Evolutionary conservation across 352 stramenopile genomes (phyloP).

Genomic region (Saprolegnia parasitica): DNA sequence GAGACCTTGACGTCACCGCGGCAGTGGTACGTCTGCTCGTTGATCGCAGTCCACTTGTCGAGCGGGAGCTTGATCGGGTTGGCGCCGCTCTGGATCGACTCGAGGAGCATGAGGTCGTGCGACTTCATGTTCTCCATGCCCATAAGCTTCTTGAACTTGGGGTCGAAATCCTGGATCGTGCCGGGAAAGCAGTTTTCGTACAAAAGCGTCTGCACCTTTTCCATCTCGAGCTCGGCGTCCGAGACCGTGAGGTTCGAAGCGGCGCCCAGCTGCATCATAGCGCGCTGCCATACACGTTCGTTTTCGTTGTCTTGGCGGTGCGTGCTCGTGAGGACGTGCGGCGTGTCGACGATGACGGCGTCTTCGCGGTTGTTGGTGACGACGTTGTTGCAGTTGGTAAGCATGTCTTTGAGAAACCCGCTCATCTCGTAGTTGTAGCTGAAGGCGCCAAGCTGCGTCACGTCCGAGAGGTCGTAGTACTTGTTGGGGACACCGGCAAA

Average conservation of each 20-base stretch:
- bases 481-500: constrained; percentile 35
- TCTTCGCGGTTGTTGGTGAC: neutral
- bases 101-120: neutral
- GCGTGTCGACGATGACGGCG: constrained; percentile 11
- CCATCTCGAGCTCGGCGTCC: neutral
- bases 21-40: constrained; percentile 7
- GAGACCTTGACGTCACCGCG: constrained; percentile 3
- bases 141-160: constrained; percentile 17
- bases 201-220: constrained; percentile 18
- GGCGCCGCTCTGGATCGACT: neutral
- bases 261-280: neutral
- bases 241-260: neutral
- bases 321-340: neutral
- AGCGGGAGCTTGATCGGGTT: neutral
- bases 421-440: constrained; percentile 87
- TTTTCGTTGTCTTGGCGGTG: constrained; percentile 5
- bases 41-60: constrained; percentile 10
- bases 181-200: constrained; percentile 26
- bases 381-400: constrained; percentile 58
- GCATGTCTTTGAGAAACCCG: constrained; percentile 65
- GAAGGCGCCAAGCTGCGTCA: constrained; percentile 63
- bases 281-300: neutral
- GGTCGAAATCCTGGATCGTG: constrained; percentile 20
- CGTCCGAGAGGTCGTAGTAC: constrained; percentile 69
- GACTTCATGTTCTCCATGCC: constrained; percentile 23